Conservation (phyloP, 2,329 filamentous ascomycete genomes). For the Stachybotrys chartarum region DNA sequence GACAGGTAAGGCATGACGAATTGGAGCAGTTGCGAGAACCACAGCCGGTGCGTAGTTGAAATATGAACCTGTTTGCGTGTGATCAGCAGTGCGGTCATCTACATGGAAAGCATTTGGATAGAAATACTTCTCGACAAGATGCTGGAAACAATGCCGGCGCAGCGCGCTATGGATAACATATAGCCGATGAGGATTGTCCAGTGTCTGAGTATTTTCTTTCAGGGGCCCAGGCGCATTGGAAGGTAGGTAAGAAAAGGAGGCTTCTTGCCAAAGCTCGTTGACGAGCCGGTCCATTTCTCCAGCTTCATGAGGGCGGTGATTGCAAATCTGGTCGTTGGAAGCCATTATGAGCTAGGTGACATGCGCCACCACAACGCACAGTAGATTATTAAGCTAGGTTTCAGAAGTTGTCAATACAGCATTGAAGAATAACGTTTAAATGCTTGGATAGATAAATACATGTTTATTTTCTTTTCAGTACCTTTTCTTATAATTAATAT, state of each 20-base stretch:
- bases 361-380: too few species aligned
- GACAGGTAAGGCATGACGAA: slow-evolving; percentile 73
- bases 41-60: slow-evolving; percentile 79
- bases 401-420: too few species aligned
- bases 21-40: slow-evolving; percentile 61
- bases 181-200: slow-evolving; percentile 54
- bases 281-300: not conserved
- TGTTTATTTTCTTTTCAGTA: too few species aligned
- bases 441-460: too few species aligned
- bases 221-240: slow-evolving; percentile 53
- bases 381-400: too few species aligned
- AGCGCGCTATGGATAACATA: slow-evolving; percentile 55
- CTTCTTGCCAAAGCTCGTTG: slow-evolving; percentile 51
- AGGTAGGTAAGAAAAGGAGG: slow-evolving; percentile 52
- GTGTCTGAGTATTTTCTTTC: slow-evolving; percentile 44
- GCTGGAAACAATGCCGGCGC: slow-evolving; percentile 57
- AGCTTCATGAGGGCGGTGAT: not conserved
- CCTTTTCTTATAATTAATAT: too few species aligned
- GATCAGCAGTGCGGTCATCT: not conserved
- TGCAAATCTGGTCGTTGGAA: not conserved
- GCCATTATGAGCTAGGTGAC: too few species aligned
- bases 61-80: slow-evolving; percentile 55
- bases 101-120: slow-evolving; percentile 11
- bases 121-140: slow-evolving; percentile 56
- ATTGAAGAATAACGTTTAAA: too few species aligned